Conservation (phyloP, 2,329 filamentous ascomycete species). For the Samsoniella hepiali region DNA sequence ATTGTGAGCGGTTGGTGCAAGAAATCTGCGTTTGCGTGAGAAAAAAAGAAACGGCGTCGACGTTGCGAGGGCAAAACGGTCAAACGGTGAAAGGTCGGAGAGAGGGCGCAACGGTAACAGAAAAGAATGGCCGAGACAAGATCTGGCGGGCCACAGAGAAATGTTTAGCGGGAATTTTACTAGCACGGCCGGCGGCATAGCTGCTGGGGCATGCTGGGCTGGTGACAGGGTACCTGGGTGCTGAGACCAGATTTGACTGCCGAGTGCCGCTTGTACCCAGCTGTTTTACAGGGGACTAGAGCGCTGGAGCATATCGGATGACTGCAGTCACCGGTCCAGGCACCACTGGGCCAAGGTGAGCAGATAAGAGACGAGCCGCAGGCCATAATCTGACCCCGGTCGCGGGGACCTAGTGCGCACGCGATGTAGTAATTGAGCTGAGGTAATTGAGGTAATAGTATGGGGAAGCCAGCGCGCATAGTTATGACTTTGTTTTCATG, state of each 20-base stretch:
- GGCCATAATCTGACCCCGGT: background rate
- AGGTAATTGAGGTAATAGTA: constrained; percentile 2
- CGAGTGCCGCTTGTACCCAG: too few relatives aligned
- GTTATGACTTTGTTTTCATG: background rate
- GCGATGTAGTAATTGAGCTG: constrained; percentile 2
- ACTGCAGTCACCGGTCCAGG: background rate
- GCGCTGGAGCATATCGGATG: too few relatives aligned
- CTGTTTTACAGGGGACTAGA: too few relatives aligned
- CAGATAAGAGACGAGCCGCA: background rate
- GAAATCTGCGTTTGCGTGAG: background rate
- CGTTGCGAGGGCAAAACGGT: background rate
- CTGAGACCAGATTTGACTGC: background rate
- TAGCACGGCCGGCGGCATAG: background rate
- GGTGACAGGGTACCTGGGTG: background rate
- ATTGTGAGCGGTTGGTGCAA: constrained; percentile 44
- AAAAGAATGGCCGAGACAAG: constrained; percentile 1
- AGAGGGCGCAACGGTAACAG: constrained; percentile 9
- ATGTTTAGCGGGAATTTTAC: constrained; percentile 10
- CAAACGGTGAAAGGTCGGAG: constrained; percentile 17
- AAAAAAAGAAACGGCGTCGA: background rate
- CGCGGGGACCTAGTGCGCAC: background rate
- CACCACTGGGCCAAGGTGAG: too few relatives aligned
- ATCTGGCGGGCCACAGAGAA: constrained; percentile 8
- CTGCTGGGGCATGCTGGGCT: background rate
- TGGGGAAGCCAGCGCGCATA: background rate